A percentile compares a stretch with the other conserved stretches of the same genome.
These are phyloP conservation scores for Colletotrichum sp. DNA, from an alignment of 2,329 filamentous ascomycete species.

Conservation along the genomic window DNA sequence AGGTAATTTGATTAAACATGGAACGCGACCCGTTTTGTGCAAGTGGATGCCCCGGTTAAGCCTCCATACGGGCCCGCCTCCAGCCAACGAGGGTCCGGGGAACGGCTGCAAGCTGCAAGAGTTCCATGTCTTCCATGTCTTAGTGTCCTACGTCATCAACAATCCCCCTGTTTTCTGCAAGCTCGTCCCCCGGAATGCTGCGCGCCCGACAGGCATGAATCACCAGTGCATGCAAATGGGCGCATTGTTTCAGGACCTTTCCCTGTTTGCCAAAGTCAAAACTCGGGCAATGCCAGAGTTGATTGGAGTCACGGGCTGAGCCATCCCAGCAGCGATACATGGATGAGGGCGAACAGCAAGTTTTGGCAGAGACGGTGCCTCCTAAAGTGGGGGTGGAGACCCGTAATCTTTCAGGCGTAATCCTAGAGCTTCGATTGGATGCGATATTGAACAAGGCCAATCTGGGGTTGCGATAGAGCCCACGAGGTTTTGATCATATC, in stretches of 20 bases:
- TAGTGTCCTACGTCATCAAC: background rate
- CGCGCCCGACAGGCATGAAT: background rate
- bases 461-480: background rate
- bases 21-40: conserved; percentile 4
- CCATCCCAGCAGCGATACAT: background rate
- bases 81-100: background rate
- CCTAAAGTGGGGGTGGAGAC: conserved; percentile 11
- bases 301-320: conserved; percentile 5
- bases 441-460: background rate
- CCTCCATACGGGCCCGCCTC: background rate
- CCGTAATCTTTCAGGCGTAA: conserved; percentile 8
- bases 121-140: background rate
- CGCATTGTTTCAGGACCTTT: background rate
- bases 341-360: background rate
- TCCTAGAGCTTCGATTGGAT: background rate
- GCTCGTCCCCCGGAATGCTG: background rate
- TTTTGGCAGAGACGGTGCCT: background rate
- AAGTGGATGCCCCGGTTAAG: background rate
- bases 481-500: background rate
- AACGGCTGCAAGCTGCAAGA: background rate
- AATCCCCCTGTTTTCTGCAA: background rate
- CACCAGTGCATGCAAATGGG: background rate
- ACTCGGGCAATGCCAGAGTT: background rate
- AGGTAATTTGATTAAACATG: background rate
- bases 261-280: conserved; percentile 12